Percentiles rank a stretch among this genome's conserved stretches.
Conservation (phyloP, 2,329 filamentous ascomycete genomes). For the Cladosporium sp. region DNA sequence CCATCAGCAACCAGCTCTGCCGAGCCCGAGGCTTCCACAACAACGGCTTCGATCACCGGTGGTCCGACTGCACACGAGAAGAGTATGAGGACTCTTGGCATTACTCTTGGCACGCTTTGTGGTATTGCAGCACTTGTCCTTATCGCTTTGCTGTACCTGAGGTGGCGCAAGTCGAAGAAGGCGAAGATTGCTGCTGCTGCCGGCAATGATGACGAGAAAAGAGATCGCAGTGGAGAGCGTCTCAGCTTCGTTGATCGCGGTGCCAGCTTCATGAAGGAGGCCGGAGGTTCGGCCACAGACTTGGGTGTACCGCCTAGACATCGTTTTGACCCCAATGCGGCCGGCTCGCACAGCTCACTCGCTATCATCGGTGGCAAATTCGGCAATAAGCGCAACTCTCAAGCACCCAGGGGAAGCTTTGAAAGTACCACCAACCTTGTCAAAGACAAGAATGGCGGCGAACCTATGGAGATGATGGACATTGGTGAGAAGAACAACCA, state of each 20-base stretch:
- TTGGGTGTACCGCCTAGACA: slow-evolving; percentile 29
- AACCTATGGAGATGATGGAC: slow-evolving; percentile 49
- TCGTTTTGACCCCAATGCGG: slow-evolving; percentile 20
- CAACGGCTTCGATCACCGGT: slow-evolving; percentile 37
- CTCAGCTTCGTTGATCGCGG: slow-evolving; percentile 55
- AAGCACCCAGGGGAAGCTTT: slow-evolving; percentile 54
- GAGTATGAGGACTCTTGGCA: slow-evolving; percentile 69
- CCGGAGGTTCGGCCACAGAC: slow-evolving; percentile 45
- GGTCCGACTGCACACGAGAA: slow-evolving; percentile 41
- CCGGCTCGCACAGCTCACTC: slow-evolving; percentile 42
- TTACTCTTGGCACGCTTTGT: slow-evolving; percentile 78
- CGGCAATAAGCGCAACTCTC: slow-evolving; percentile 50
- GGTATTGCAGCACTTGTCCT: slow-evolving; percentile 72
- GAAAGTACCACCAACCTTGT: slow-evolving; percentile 63
- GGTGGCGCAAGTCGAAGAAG: slow-evolving; percentile 61
- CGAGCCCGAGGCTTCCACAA: slow-evolving; percentile 39
- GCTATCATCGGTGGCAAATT: slow-evolving; percentile 59
- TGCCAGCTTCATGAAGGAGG: slow-evolving; percentile 56
- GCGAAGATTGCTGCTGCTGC: slow-evolving; percentile 41
- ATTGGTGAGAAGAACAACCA: slow-evolving; percentile 40
- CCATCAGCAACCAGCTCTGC: slow-evolving; percentile 41
- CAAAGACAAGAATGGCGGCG: slow-evolving; percentile 53
- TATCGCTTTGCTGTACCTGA: slow-evolving; percentile 68
- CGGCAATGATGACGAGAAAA: slow-evolving; percentile 42
- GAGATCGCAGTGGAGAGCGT: slow-evolving; percentile 40